These are phyloP conservation scores for Diaporthe sp. DNA, from an alignment of 2,329 filamentous ascomycete species.

Conservation along the genomic window DNA sequence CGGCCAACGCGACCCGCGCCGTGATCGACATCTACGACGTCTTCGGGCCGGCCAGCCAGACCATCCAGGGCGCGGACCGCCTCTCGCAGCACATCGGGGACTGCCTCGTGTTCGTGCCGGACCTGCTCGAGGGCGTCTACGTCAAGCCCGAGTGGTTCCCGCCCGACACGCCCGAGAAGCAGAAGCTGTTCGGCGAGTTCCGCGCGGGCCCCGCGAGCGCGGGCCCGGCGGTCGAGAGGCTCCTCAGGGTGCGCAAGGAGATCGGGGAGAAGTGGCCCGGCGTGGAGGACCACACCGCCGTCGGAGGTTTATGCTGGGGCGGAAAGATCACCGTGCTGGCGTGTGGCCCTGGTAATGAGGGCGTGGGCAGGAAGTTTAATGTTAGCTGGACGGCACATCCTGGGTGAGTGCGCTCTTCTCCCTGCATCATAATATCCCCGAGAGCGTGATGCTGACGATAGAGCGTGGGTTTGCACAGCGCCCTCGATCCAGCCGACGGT, in stretches of 20 bases:
- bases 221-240: conserved; percentile 44
- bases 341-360: conserved; percentile 52
- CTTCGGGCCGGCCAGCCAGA: conserved; percentile 60
- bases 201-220: conserved; percentile 48
- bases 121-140: conserved; percentile 54
- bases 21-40: conserved; percentile 62
- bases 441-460: neutral
- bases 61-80: conserved; percentile 61
- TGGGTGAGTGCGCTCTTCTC: conserved; percentile 41
- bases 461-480: conserved; percentile 41
- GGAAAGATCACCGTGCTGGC: conserved; percentile 55
- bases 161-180: conserved; percentile 58
- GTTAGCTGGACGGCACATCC: conserved; percentile 50
- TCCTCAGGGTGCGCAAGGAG: conserved; percentile 50
- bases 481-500: conserved; percentile 56
- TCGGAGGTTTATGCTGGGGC: conserved; percentile 65
- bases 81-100: conserved; percentile 52
- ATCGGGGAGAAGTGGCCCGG: conserved; percentile 49
- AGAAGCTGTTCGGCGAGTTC: conserved; percentile 49
- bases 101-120: conserved; percentile 56
- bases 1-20: conserved; percentile 50
- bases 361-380: conserved; percentile 51
- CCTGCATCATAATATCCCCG: neutral
- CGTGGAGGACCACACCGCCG: conserved; percentile 55
- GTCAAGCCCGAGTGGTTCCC: conserved; percentile 52